A percentile compares a stretch with the other conserved stretches of the same genome.
Evolutionary conservation across 805 yeast species (phyloP).

Genomic region (Candida ortonii): DNA sequence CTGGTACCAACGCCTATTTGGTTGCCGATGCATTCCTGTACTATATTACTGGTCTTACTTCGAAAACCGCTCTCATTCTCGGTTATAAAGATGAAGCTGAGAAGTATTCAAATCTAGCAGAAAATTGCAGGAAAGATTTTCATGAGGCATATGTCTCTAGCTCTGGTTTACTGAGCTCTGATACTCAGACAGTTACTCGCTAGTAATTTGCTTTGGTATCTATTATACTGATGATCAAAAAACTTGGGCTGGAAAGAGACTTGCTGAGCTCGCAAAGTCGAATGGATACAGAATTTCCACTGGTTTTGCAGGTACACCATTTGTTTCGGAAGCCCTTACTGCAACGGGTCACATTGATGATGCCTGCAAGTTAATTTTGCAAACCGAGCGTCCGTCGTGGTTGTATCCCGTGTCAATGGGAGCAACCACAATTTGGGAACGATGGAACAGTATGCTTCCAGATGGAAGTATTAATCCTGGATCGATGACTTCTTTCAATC

Average conservation of each 20-base stretch:
- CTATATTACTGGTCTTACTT: constrained; percentile 12
- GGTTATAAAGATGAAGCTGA: constrained; percentile 11
- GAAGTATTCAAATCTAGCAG: constrained; percentile 9
- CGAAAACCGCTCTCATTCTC: constrained; percentile 11
- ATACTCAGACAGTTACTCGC: constrained; percentile 26
- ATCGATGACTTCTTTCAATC: constrained; percentile 31
- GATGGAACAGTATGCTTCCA: constrained; percentile 30
- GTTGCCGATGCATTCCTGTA: constrained; percentile 27
- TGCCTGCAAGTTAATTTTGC: constrained; percentile 25
- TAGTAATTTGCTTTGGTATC: constrained; percentile 22
- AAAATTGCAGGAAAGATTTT: constrained; percentile 17
- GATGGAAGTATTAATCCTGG: constrained; percentile 29
- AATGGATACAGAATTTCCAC: constrained; percentile 21
- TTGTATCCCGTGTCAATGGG: constrained; percentile 30
- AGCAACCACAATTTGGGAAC: constrained; percentile 30
- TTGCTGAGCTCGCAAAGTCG: constrained; percentile 8
- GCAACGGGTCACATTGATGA: constrained; percentile 18
- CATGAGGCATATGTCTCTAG: constrained; percentile 17
- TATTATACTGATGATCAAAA: constrained; percentile 13
- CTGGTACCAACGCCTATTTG: constrained; percentile 22
- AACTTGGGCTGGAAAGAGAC: constrained; percentile 19
- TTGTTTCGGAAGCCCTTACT: constrained; percentile 23
- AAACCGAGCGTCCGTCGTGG: constrained; percentile 27
- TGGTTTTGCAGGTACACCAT: constrained; percentile 31
- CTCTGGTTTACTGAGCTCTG: constrained; percentile 19